Conservation (phyloP, 2,329 filamentous ascomycete species). For the Westerdykella aurantiaca region DNA sequence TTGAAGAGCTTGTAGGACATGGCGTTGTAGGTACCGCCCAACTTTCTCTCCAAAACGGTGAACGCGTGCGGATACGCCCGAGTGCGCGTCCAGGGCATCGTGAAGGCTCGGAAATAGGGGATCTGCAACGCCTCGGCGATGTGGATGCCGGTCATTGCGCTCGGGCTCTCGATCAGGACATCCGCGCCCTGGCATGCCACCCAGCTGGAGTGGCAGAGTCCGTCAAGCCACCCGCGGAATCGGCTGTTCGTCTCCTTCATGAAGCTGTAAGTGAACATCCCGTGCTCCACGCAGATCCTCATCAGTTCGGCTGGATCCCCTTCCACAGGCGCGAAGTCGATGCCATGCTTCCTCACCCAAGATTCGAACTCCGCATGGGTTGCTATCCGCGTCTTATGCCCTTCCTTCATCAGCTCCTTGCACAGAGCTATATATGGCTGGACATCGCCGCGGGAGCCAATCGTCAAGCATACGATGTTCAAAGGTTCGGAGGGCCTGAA, state of each 20-base stretch:
- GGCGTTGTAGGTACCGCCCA: constrained; percentile 93
- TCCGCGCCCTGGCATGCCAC: constrained; percentile 79
- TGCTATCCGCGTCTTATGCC: constrained; percentile 79
- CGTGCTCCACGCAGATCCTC: constrained; percentile 92
- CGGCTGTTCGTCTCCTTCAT: constrained; percentile 66
- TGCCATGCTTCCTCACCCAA: constrained; percentile 89
- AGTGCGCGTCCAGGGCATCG: constrained; percentile 97
- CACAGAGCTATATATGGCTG: constrained; percentile 97
- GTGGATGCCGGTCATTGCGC: constrained; percentile 95
- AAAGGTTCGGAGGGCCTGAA: constrained; percentile 80
- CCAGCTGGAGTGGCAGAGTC: constrained; percentile 76
- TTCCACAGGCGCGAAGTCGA: constrained; percentile 82
- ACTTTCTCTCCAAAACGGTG: constrained; percentile 83
- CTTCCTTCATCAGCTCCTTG: constrained; percentile 81
- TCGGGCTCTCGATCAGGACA: constrained; percentile 88
- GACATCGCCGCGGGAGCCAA: constrained; percentile 91
- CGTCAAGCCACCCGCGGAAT: constrained; percentile 93
- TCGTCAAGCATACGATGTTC: constrained; percentile 86
- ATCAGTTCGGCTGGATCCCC: constrained; percentile 93
- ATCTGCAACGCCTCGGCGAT: constrained; percentile 90
- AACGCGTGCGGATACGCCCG: constrained; percentile 96
- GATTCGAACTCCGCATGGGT: constrained; percentile 84
- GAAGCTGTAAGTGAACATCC: constrained; percentile 93
- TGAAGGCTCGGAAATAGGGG: constrained; percentile 95
- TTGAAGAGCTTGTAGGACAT: constrained; percentile 96